A percentile compares a stretch with the other conserved stretches of the same genome.
phyloP scores from a whole-genome alignment of 2,329 filamentous ascomycete genomes.

The Aspergillus sp. region DNA sequence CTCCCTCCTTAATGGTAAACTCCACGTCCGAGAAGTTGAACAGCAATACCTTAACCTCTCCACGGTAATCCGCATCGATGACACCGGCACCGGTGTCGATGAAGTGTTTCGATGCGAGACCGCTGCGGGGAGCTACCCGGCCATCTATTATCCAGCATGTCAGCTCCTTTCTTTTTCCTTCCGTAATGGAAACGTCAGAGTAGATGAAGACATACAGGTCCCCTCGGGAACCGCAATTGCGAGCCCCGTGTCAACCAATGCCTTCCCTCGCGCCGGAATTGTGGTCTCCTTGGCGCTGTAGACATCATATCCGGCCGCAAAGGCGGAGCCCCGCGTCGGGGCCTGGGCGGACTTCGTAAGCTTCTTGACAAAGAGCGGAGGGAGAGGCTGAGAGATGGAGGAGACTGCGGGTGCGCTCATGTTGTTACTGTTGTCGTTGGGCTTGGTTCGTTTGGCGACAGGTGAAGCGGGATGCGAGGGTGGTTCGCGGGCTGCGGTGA shows the following conservation, averaged over 20 bases:
- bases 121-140: slow-evolving; percentile 81
- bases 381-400: slow-evolving; percentile 37
- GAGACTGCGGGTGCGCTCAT: slow-evolving; percentile 23
- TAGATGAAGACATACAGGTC: slow-evolving; percentile 58
- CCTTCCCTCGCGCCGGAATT: slow-evolving; percentile 76
- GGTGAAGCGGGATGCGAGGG: slow-evolving; percentile 63
- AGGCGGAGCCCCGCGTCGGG: slow-evolving; percentile 80
- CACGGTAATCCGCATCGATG: slow-evolving; percentile 95
- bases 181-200: not conserved
- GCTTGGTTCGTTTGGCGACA: slow-evolving; percentile 72
- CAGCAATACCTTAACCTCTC: slow-evolving; percentile 84
- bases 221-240: slow-evolving; percentile 82
- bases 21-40: slow-evolving; percentile 85
- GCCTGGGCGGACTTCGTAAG: slow-evolving; percentile 69
- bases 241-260: slow-evolving; percentile 81
- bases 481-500: slow-evolving; percentile 33
- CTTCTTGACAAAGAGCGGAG: slow-evolving; percentile 79
- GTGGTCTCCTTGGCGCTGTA: slow-evolving; percentile 67
- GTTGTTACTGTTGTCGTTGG: slow-evolving; percentile 31
- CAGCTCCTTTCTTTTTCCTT: not conserved
- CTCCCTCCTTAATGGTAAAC: slow-evolving; percentile 73
- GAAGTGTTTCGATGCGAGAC: slow-evolving; percentile 84
- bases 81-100: slow-evolving; percentile 95
- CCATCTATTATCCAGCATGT: slow-evolving; percentile 53
- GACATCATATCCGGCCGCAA: slow-evolving; percentile 88